Base-by-base conservation (phyloP, 2,329 filamentous ascomycete species). In the Penicillium corylophilum region DNA sequence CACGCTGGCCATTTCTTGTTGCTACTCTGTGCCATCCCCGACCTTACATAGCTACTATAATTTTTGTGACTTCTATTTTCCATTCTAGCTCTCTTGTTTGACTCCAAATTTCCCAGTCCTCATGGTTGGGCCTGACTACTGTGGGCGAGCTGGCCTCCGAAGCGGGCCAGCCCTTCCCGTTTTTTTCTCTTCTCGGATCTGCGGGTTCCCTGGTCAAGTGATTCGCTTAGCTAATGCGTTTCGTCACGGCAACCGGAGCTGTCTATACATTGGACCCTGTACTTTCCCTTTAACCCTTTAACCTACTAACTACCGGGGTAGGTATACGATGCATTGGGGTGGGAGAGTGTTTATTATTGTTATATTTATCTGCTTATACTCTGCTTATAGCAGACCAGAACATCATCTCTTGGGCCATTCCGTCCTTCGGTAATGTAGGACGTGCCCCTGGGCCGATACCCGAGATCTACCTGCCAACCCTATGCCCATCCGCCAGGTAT, bases 111-210 rank as follows among this genome's bases (percentile, higher is more conserved):
- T 46, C 41, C 39, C 38, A 31, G 36, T 24, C 35, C 8, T n/a
- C 22, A 13, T 40, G 20, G 50, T 33, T 23, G 13, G 40, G 41
- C 41, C 10, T 38, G 42, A 20, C 24, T 18, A 33, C 18, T 31
- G 44, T 43, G 35, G 22, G 45, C 23, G 40, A 28, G 26, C 36
- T 35, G 46, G 20, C 24, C 38, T 52, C 52, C 55, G 48, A 55
- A 47, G 54, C 61, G 63, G 65, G 60, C 60, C 62, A 67, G 55
- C 54, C 50, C 51, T 62, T 59, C 55, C 62, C 57, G 56, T 65
- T 67, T 64, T 67, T 64, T 66, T 61, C 63, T 65, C 61, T 68
- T 68, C 56, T 70, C 69, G 69, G 69, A 64, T 69, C 66, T 61
- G 60, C 67, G 67, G 69, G 66, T 65, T 64, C 64, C 55, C 48